A percentile compares a stretch with the other conserved stretches of the same genome.
Conservation (phyloP, 148 eudicot species). For the Silene uniflora region DNA sequence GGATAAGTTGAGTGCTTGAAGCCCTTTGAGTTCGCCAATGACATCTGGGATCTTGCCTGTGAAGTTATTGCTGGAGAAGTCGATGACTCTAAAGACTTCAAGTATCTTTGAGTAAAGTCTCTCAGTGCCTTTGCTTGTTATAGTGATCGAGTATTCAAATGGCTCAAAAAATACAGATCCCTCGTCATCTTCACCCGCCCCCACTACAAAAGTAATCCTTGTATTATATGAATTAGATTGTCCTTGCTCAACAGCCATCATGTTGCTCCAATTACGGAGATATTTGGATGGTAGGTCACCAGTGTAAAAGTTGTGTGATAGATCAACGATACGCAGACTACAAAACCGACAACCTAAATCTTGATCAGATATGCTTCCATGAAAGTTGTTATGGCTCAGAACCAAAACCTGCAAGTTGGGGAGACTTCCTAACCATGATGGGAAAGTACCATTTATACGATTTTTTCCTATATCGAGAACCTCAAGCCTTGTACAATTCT, state of each 20-base stretch:
- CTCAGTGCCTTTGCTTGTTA: slow-evolving; percentile 31
- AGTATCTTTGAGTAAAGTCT: slow-evolving; percentile 2
- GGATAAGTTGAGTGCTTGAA: slow-evolving; percentile 38
- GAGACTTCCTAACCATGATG: slow-evolving; percentile 38
- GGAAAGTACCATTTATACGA: slow-evolving; percentile 35
- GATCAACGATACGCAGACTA: slow-evolving; percentile 32
- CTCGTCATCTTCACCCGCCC: background rate
- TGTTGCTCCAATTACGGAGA: slow-evolving; percentile 25
- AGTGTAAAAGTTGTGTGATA: slow-evolving; percentile 34
- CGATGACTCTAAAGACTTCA: slow-evolving; percentile 21
- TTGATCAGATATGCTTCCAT: slow-evolving; percentile 21
- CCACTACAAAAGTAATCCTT: background rate
- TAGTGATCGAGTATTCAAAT: slow-evolving; percentile 18
- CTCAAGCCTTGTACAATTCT: slow-evolving; percentile 19
- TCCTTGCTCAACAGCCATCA: slow-evolving; percentile 13
- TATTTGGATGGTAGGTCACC: slow-evolving; percentile 29
- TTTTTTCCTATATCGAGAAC: slow-evolving; percentile 37
- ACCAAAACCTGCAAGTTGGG: slow-evolving; percentile 32
- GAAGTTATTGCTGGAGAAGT: slow-evolving; percentile 40
- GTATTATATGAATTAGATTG: background rate
- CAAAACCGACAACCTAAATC: slow-evolving; percentile 13
- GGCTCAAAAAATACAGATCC: background rate
- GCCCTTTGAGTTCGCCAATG: slow-evolving; percentile 31
- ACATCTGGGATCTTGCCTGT: slow-evolving; percentile 30
- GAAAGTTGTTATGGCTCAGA: slow-evolving; percentile 33